Evolutionary conservation across 1,139 yeast species (phyloP).

Genomic region (Candida tetrigidarum): DNA sequence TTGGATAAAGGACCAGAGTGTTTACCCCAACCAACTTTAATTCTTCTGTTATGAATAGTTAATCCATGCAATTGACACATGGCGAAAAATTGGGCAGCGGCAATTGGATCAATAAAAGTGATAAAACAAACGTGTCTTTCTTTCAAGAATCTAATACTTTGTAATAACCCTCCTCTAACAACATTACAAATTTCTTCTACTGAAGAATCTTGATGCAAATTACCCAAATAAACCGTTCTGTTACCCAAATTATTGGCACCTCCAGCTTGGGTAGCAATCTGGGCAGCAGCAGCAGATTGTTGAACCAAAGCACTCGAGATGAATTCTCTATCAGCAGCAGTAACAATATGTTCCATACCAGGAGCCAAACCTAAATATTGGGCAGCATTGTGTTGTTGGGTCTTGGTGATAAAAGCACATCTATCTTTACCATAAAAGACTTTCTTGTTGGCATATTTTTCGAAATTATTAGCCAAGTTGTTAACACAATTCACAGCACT

Average conservation of each 20-base stretch:
- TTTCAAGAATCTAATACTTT: conserved; percentile 69
- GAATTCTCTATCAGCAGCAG: conserved; percentile 77
- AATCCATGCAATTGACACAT: conserved; percentile 84
- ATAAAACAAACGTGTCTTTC: conserved; percentile 91
- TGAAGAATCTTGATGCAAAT: conserved; percentile 81
- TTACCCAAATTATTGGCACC: conserved; percentile 85
- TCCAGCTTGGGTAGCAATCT: conserved; percentile 74
- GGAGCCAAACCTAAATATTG: conserved; percentile 92
- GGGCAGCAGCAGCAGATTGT: conserved; percentile 74
- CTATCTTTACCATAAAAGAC: conserved; percentile 67
- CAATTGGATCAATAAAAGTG: conserved; percentile 88
- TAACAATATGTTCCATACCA: conserved; percentile 82
- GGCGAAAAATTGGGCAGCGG: conserved; percentile 94
- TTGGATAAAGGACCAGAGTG: conserved; percentile 91
- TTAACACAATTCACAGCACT: conserved; percentile 65
- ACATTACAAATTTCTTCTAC: conserved; percentile 93
- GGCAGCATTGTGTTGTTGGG: conserved; percentile 97
- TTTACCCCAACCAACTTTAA: conserved; percentile 96
- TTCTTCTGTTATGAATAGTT: conserved; percentile 75
- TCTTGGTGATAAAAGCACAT: conserved; percentile 80
- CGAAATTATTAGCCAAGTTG: conserved; percentile 51
- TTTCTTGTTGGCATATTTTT: conserved; percentile 58
- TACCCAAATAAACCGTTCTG: conserved; percentile 90
- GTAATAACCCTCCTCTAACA: conserved; percentile 90
- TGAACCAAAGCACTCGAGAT: conserved; percentile 63